phyloP scores from a whole-genome alignment of 257 asterid genomes.

The Fraxinus excelsior region DNA sequence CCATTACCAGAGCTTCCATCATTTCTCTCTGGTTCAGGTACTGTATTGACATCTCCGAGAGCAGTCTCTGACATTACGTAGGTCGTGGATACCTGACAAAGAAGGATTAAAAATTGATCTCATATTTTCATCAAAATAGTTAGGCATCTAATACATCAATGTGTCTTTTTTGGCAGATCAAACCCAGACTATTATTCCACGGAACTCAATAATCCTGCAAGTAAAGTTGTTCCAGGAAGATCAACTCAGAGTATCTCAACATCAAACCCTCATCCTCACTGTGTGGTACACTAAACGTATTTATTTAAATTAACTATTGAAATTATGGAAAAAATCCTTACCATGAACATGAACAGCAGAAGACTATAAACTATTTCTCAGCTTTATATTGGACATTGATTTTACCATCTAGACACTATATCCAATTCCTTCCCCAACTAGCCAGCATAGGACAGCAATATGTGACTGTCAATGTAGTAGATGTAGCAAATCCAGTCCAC shows the following conservation, averaged over 20 bases:
- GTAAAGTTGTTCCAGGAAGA: background rate
- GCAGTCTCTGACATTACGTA: slow-evolving; percentile 68
- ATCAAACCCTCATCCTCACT: background rate
- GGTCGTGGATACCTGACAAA: slow-evolving; percentile 29
- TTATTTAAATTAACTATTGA: background rate
- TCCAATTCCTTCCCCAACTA: background rate
- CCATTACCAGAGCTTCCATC: slow-evolving; percentile 53
- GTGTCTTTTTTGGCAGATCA: background rate
- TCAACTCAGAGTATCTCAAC: background rate
- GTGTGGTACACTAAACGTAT: background rate
- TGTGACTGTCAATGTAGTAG: slow-evolving; percentile 17
- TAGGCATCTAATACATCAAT: background rate
- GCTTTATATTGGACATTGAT: slow-evolving; percentile 4
- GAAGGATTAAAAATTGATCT: slow-evolving; percentile 12
- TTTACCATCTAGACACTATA: background rate
- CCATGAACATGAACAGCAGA: background rate
- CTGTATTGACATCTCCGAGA: slow-evolving; percentile 39
- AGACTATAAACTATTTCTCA: background rate
- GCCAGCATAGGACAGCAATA: background rate
- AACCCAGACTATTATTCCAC: background rate
- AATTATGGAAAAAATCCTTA: background rate
- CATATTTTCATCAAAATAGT: background rate
- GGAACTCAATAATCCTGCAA: background rate
- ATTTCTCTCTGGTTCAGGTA: slow-evolving; percentile 49
- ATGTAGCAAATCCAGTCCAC: slow-evolving; percentile 15